phyloP scores from a whole-genome alignment of 768 basidiomycete species.

The Serendipita sp. region DNA sequence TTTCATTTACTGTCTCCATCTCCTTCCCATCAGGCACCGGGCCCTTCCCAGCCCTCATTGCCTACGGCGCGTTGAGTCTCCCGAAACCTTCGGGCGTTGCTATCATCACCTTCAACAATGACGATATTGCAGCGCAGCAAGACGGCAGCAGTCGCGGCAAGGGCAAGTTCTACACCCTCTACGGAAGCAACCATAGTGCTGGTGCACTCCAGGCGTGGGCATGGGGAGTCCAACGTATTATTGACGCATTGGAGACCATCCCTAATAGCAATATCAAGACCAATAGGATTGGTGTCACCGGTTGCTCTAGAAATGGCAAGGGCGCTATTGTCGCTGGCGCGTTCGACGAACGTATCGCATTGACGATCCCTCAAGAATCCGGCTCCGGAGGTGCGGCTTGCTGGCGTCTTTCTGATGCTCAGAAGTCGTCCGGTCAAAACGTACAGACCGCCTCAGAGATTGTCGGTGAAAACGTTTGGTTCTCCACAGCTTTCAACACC shows the following conservation, averaged over 20 bases:
- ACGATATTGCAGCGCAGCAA: slow-evolving; percentile 37
- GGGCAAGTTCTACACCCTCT: slow-evolving; percentile 44
- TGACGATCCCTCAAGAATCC: slow-evolving; percentile 49
- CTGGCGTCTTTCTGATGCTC: slow-evolving; percentile 41
- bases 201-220: slow-evolving; percentile 46
- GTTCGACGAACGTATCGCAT: slow-evolving; percentile 40
- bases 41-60: slow-evolving; percentile 40
- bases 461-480: slow-evolving; percentile 47
- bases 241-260: slow-evolving; percentile 41
- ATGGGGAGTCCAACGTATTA: slow-evolving; percentile 44
- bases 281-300: slow-evolving; percentile 36
- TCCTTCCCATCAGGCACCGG: slow-evolving; percentile 29
- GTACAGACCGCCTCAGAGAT: slow-evolving; percentile 45
- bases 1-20: slow-evolving; percentile 34
- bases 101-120: slow-evolving; percentile 37
- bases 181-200: slow-evolving; percentile 32
- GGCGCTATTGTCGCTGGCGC: slow-evolving; percentile 44
- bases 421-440: slow-evolving; percentile 27
- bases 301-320: slow-evolving; percentile 47
- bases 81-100: slow-evolving; percentile 24
- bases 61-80: slow-evolving; percentile 29
- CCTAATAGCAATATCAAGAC: slow-evolving; percentile 33
- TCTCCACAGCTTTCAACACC: slow-evolving; percentile 33
- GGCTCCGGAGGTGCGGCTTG: slow-evolving; percentile 45
- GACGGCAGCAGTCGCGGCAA: slow-evolving; percentile 31